Evolutionary conservation across 441 rosid genomes (phyloP).

Genomic region (Biscutella laevigata): DNA sequence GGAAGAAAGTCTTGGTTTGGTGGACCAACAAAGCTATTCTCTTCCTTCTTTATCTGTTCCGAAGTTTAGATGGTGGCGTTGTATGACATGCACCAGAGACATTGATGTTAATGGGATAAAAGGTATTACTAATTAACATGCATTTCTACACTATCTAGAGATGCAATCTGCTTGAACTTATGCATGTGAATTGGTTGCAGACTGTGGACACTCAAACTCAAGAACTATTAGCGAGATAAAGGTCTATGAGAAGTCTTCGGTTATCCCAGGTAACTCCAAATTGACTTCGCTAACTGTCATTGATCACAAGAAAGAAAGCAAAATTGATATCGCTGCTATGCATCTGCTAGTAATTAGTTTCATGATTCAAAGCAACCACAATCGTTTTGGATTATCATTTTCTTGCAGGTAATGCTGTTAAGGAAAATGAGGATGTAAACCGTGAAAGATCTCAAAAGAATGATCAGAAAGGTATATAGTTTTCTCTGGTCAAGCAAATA

Average conservation of each 20-base stretch:
- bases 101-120: conserved; percentile 22
- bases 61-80: conserved; percentile 62
- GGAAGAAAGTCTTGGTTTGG: conserved; percentile 31
- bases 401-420: conserved; percentile 14
- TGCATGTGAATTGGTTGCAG: conserved; percentile 17
- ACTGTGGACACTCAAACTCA: conserved; percentile 24
- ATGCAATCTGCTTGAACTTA: conserved; percentile 18
- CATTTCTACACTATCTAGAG: conserved; percentile 15
- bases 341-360: conserved; percentile 19
- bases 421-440: conserved; percentile 6
- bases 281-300: conserved; percentile 14
- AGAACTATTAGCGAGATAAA: conserved; percentile 24
- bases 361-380: background rate
- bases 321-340: conserved; percentile 34
- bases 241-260: conserved; percentile 23
- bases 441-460: conserved; percentile 15
- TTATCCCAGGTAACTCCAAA: conserved; percentile 21
- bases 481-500: background rate
- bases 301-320: conserved; percentile 29
- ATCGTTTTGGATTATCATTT: background rate
- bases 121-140: conserved; percentile 9
- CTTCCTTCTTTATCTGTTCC: conserved; percentile 64
- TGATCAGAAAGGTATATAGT: conserved; percentile 21
- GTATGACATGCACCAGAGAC: conserved; percentile 47
- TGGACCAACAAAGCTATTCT: conserved; percentile 24